Evolutionary conservation across 2,329 filamentous ascomycete genomes (phyloP).

Genomic region (Aspergillus nomiae): DNA sequence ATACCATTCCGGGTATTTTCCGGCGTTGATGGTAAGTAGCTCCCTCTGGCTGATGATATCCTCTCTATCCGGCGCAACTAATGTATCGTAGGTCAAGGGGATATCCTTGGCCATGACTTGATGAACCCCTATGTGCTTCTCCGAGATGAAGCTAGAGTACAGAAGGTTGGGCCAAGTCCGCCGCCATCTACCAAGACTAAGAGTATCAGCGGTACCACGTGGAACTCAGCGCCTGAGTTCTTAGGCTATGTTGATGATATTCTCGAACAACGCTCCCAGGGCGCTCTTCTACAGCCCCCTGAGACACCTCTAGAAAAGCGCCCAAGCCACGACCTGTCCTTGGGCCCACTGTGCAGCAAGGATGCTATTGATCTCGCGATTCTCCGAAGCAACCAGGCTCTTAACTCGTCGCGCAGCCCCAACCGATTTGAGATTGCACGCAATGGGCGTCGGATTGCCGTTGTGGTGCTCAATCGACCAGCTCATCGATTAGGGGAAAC

Average conservation of each 20-base stretch:
- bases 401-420: slow-evolving; percentile 72
- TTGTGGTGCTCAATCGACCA: slow-evolving; percentile 84
- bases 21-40: slow-evolving; percentile 72
- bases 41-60: neutral
- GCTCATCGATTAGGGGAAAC: slow-evolving; percentile 88
- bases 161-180: slow-evolving; percentile 47
- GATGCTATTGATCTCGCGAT: slow-evolving; percentile 92
- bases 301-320: slow-evolving; percentile 71
- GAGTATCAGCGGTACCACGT: slow-evolving; percentile 46
- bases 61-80: slow-evolving; percentile 15
- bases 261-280: slow-evolving; percentile 57
- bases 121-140: slow-evolving; percentile 92
- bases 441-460: slow-evolving; percentile 86
- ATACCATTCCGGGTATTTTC: slow-evolving; percentile 91
- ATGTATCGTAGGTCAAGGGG: slow-evolving; percentile 62
- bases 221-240: slow-evolving; percentile 64
- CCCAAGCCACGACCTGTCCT: slow-evolving; percentile 52
- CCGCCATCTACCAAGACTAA: slow-evolving; percentile 43
- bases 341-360: slow-evolving; percentile 65
- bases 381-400: slow-evolving; percentile 72
- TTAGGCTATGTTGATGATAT: slow-evolving; percentile 76
- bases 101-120: slow-evolving; percentile 88
- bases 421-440: slow-evolving; percentile 95
- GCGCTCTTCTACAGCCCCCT: slow-evolving; percentile 60
- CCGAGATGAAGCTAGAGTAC: slow-evolving; percentile 74